Evolutionary conservation across 2,329 filamentous ascomycete species (phyloP).

Genomic region (Fusarium domesticum): DNA sequence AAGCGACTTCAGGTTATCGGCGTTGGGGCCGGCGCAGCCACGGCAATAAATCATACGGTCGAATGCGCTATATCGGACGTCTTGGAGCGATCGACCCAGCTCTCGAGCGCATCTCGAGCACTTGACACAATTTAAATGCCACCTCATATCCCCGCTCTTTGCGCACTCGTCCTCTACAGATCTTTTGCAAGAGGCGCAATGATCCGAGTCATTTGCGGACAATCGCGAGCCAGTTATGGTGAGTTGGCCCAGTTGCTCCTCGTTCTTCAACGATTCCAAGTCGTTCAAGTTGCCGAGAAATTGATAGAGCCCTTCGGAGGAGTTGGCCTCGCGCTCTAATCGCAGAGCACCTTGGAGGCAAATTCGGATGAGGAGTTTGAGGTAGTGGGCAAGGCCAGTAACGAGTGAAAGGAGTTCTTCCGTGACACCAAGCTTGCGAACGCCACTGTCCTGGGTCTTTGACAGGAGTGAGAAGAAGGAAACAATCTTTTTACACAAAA

Average conservation of each 20-base stretch:
- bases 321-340: conserved; percentile 78
- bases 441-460: conserved; percentile 89
- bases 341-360: conserved; percentile 91
- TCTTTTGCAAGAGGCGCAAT: conserved; percentile 76
- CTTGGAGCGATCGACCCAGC: conserved; percentile 63
- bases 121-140: conserved; percentile 79
- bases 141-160: conserved; percentile 69
- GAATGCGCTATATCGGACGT: conserved; percentile 67
- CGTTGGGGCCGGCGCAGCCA: conserved; percentile 58
- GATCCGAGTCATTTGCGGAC: conserved; percentile 75
- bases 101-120: conserved; percentile 67
- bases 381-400: conserved; percentile 92
- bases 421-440: conserved; percentile 88
- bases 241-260: conserved; percentile 66
- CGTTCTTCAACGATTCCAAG: conserved; percentile 72
- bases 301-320: conserved; percentile 69
- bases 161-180: conserved; percentile 95
- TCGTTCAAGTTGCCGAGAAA: conserved; percentile 83
- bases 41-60: conserved; percentile 70
- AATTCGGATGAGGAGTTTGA: conserved; percentile 95
- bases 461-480: conserved; percentile 94
- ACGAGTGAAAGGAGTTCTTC: conserved; percentile 97
- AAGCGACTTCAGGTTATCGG: conserved; percentile 56
- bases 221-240: conserved; percentile 64
- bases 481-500: conserved; percentile 99